Conservation (phyloP, 2,329 filamentous ascomycete species). For the Neofusicoccum umdonicola region DNA sequence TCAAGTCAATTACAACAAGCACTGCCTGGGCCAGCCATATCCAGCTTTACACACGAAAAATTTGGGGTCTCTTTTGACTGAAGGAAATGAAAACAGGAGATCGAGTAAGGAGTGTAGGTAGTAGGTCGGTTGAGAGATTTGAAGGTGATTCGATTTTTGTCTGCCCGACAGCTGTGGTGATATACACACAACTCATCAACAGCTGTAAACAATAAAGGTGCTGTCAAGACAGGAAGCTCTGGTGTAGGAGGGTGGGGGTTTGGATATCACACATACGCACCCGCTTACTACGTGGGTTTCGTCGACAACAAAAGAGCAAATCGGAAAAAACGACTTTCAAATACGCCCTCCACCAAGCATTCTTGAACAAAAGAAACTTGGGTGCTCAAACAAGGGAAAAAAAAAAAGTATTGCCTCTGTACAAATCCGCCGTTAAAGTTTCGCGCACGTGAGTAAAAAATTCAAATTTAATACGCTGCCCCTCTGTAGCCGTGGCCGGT, state of each 20-base stretch:
- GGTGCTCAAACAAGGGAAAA: conserved; percentile 7
- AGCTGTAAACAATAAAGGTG: not conserved
- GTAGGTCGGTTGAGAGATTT: not conserved
- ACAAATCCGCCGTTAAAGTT: conserved; percentile 13
- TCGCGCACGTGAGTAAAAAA: conserved; percentile 11
- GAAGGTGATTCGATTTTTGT: conserved; percentile 13
- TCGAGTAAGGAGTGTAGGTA: conserved; percentile 12
- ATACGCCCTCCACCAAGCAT: conserved; percentile 12
- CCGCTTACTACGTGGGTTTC: conserved; percentile 9
- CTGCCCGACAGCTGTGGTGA: conserved; percentile 1
- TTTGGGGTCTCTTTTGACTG: conserved; percentile 7
- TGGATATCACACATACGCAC: conserved; percentile 16
- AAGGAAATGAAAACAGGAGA: conserved; percentile 13
- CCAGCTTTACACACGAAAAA: conserved; percentile 3
- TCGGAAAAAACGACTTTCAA: conserved; percentile 6
- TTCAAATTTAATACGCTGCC: conserved; percentile 12
- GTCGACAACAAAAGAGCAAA: conserved; percentile 16
- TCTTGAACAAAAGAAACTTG: conserved; percentile 11
- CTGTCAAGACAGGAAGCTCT: conserved; percentile 3
- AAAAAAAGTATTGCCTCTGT: not conserved
- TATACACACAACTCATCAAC: conserved; percentile 1
- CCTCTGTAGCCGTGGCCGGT: conserved; percentile 8
- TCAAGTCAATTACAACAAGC: conserved; percentile 15
- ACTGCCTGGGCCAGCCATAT: conserved; percentile 12
- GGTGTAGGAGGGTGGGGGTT: conserved; percentile 3